These are phyloP conservation scores for Pseudonitzschia pungens DNA, from an alignment of 108 stramenopile species.

Conservation along the genomic window DNA sequence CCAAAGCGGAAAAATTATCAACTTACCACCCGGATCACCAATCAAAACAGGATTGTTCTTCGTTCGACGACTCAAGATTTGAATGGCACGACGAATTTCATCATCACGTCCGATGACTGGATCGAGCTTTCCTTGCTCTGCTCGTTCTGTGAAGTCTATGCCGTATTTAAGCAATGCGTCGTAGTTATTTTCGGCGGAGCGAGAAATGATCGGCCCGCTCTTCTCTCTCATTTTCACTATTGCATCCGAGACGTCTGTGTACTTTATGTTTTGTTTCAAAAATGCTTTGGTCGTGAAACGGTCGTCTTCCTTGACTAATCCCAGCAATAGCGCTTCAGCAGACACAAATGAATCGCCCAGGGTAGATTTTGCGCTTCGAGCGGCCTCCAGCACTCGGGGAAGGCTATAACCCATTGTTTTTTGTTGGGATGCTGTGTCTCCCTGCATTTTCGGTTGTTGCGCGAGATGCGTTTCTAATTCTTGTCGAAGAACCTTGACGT, in stretches of 20 bases:
- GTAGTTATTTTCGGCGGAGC: slow-evolving; percentile 86
- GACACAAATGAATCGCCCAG: slow-evolving; percentile 85
- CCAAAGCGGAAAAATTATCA: slow-evolving; percentile 19
- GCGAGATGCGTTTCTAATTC: slow-evolving; percentile 62
- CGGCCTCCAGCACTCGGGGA: slow-evolving; percentile 59
- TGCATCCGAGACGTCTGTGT: slow-evolving; percentile 50
- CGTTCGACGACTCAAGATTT: slow-evolving; percentile 93
- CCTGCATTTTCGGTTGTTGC: slow-evolving; percentile 59
- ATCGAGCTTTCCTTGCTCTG: slow-evolving; percentile 82
- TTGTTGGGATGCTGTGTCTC: slow-evolving; percentile 32
- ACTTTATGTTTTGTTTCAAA: slow-evolving; percentile 47
- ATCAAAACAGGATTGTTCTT: slow-evolving; percentile 99
- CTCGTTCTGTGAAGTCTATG: slow-evolving; percentile 91
- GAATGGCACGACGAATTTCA: slow-evolving; percentile 95
- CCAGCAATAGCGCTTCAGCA: slow-evolving; percentile 67
- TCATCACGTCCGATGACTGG: slow-evolving; percentile 99
- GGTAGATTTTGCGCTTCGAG: slow-evolving; percentile 45
- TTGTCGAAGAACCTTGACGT: slow-evolving; percentile 46
- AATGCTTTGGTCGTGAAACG: slow-evolving; percentile 67
- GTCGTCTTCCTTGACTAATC: slow-evolving; percentile 59
- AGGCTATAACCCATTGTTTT: slow-evolving; percentile 77
- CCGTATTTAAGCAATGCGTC: slow-evolving; percentile 96
- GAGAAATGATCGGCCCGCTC: slow-evolving; percentile 57
- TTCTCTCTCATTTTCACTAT: slow-evolving; percentile 65
- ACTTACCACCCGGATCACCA: slow-evolving; percentile 97